Evolutionary conservation across 495 filamentous ascomycete species (phyloP), one percentile per base, ranked within the genome.

Genomic region (Penicillium psychrofluorescens): DNA sequence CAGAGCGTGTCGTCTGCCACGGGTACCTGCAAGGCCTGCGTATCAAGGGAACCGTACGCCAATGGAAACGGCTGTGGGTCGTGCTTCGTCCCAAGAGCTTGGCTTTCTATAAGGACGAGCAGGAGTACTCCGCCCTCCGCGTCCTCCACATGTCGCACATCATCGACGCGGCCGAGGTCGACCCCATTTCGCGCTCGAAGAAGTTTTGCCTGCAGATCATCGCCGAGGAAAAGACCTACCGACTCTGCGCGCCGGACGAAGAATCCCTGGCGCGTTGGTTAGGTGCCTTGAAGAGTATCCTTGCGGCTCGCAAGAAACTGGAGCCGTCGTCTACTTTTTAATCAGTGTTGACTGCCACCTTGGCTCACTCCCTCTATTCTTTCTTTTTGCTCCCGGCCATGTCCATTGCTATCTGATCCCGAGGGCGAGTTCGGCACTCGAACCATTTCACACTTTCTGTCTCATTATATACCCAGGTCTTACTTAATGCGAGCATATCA

Each of bases 41-140:
- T 47, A 85, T 83, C 47, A 90, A 90, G 53, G 75, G 85, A n/a
- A 87, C 86, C 6, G 83, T 98, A 33, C 81, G 84, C 30, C 87
- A 92, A 55, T 98, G 92, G 92, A 96, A 95, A 71, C 84, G 86
- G 49, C 73, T 87, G 29, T 98, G 92, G 92, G 83, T 84, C 0
- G 92, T 98, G 0, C 68, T 97, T n/a, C 85, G 90, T 30, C 83
- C 89, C 0, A 84, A 85, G 46, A 87, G 87, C 41, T 64, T 97
- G 38, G 86, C 88, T 7, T 80, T 97, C 14, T 97, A 98, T 70
- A 97, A 96, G 64, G 83, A 90, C 54, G 90, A 94, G 36, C 72
- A 83, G 62, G 92, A 98, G 68, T 96, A 96, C 61, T 84, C 85
- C 12, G 87, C 91, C 2, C 67, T 84, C 45, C 83, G 90, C 41